Conservation (phyloP, 1,139 yeast genomes). For the Hyphopichia burtonii region DNA sequence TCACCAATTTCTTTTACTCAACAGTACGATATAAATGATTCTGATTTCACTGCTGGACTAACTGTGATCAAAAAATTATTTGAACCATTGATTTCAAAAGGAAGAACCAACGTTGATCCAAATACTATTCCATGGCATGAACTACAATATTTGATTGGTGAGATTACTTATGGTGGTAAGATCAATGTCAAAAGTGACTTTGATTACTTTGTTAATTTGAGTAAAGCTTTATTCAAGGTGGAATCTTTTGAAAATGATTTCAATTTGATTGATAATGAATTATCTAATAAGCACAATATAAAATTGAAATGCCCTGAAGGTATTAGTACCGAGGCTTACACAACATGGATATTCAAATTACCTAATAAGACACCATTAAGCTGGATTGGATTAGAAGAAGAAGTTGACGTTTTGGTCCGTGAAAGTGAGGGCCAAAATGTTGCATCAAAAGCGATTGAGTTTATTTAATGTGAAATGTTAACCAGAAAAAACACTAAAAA, state of each 20-base stretch:
- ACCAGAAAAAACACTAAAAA: neutral
- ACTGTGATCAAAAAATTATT: conserved; percentile 44
- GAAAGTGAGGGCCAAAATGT: conserved; percentile 18
- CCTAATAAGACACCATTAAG: conserved; percentile 61
- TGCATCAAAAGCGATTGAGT: conserved; percentile 10
- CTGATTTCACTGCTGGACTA: conserved; percentile 62
- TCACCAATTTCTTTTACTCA: conserved; percentile 64
- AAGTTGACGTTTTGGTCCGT: conserved; percentile 33
- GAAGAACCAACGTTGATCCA: conserved; percentile 44
- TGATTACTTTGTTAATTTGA: conserved; percentile 22
- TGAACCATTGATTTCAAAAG: conserved; percentile 16
- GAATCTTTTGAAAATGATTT: conserved; percentile 27
- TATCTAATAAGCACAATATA: conserved; percentile 19
- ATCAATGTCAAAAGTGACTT: conserved; percentile 51
- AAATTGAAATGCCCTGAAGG: conserved; percentile 48
- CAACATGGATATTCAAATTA: conserved; percentile 51
- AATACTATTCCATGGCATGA: conserved; percentile 58
- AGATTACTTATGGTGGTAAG: conserved; percentile 74
- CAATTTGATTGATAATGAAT: conserved; percentile 30
- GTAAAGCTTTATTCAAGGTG: conserved; percentile 23
- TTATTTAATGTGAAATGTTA: conserved; percentile 1
- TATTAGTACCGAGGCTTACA: conserved; percentile 30
- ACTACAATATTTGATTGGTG: conserved; percentile 49
- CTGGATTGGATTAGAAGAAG: conserved; percentile 60
- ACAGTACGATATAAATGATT: conserved; percentile 67